Conservation (phyloP, 164 flowering plant genomes). For the Hamamelis virginiana region DNA sequence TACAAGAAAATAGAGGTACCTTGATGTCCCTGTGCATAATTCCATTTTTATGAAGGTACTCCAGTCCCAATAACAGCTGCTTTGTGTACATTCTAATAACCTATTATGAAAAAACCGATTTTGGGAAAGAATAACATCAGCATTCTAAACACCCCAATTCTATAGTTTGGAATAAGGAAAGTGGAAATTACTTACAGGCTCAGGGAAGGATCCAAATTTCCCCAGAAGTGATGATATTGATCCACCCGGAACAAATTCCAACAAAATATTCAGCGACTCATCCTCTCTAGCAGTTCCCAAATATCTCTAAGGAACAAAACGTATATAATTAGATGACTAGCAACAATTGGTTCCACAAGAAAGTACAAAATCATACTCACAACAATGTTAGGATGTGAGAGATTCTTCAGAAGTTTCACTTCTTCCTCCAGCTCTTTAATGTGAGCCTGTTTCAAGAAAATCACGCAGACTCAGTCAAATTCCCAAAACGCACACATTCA, state of each 20-base stretch:
- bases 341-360: neutral
- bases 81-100: slow-evolving; percentile 88
- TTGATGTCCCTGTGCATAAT: slow-evolving; percentile 97
- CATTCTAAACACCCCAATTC: neutral
- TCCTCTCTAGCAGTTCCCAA: slow-evolving; percentile 95
- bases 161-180: neutral
- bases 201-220: slow-evolving; percentile 94
- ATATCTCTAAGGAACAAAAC: slow-evolving; percentile 61
- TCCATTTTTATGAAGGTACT: slow-evolving; percentile 85
- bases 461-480: slow-evolving; percentile 1
- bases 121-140: neutral
- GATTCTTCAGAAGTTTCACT: slow-evolving; percentile 86
- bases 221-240: slow-evolving; percentile 92
- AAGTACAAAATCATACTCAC: slow-evolving; percentile 42
- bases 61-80: slow-evolving; percentile 81
- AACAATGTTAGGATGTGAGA: slow-evolving; percentile 92
- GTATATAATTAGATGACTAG: slow-evolving; percentile 7
- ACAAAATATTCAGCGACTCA: slow-evolving; percentile 72
- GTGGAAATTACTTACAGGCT: slow-evolving; percentile 59
- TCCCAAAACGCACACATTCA: neutral
- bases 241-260: slow-evolving; percentile 98
- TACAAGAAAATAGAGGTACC: slow-evolving; percentile 32
- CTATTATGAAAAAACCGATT: slow-evolving; percentile 34
- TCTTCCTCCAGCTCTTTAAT: slow-evolving; percentile 92
- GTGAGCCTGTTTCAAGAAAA: slow-evolving; percentile 54